Percentiles rank a stretch among this genome's conserved stretches.
phyloP scores from a whole-genome alignment of 345 rosid genomes.

The Brassica carinata region DNA sequence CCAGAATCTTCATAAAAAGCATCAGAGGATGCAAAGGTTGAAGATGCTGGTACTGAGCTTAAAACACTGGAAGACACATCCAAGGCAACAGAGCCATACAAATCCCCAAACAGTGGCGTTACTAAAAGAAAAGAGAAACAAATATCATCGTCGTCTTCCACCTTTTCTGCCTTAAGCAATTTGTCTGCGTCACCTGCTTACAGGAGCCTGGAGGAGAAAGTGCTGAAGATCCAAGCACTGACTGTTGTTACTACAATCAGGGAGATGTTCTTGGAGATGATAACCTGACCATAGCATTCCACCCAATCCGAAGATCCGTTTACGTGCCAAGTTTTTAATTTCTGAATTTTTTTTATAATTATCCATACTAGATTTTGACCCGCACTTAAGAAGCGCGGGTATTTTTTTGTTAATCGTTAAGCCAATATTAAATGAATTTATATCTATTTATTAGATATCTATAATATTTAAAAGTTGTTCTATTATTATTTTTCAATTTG shows the following conservation, averaged over 20 bases:
- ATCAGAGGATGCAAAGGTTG: slow-evolving; percentile 63
- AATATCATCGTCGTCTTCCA: slow-evolving; percentile 32
- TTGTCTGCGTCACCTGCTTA: slow-evolving; percentile 79
- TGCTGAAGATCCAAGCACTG: slow-evolving; percentile 55
- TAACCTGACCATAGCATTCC: not conserved
- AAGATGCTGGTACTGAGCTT: slow-evolving; percentile 77
- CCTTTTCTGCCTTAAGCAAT: slow-evolving; percentile 71
- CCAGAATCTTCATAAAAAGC: slow-evolving; percentile 62
- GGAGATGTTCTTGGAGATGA: not conserved
- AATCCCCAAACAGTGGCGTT: slow-evolving; percentile 74
- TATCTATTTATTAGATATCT: too few relatives aligned
- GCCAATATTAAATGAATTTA: too few relatives aligned
- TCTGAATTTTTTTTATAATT: not conserved
- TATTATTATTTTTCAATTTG: too few relatives aligned
- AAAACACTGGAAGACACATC: slow-evolving; percentile 68
- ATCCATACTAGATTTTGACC: not conserved
- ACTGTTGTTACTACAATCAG: too few relatives aligned
- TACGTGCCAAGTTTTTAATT: not conserved
- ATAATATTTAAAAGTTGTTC: too few relatives aligned
- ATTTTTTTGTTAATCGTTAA: too few relatives aligned
- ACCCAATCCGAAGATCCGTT: not conserved
- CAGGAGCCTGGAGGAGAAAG: slow-evolving; percentile 85
- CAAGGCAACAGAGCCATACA: slow-evolving; percentile 78
- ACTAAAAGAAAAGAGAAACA: slow-evolving; percentile 53
- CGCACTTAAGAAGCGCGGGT: too few relatives aligned